Evolutionary conservation across 2,329 filamentous ascomycete species (phyloP), one percentile per base, ranked within the genome.

Genomic region (Didymella arachidicola): DNA sequence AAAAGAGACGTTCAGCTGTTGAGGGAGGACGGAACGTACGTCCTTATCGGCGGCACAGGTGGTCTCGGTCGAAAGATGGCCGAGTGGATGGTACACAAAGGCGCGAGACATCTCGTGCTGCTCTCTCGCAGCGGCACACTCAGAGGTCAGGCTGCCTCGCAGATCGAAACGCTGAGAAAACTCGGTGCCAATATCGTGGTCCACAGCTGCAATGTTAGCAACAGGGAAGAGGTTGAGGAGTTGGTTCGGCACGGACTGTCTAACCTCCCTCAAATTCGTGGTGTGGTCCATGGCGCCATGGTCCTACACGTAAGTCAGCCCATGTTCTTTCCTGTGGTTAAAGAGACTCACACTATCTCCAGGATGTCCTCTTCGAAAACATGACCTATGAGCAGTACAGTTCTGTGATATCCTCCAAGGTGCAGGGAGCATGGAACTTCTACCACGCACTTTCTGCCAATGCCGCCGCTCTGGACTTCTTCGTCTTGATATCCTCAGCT

Each of bases 401-500:
- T 1, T 38, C 52, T 11, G 67, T 65, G 36, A 60, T 66, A 19
- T 42, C 60, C 4, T 59, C 61, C 26, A 70, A 70, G 34, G 43
- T 61, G 6, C 19, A 58, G 2, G 61, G 59, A 10, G 44, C 63
- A 1, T 60, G 57, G 54, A 66, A 65, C 47, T 34, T 67, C 19
- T 55, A 67, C 58, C 11, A 45, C 6, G 30, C 44, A 3, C 51
- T 67, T 2, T 46, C 60, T 2, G 39, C 44, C 18, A 19, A 10
- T 4, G 10, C 16, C n/a, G 30, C 22, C 7, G n/a, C n/a, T 2
- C 27, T 52, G n/a, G 49, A 52, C 39, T 52, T 57, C 42, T 29
- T 57, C 30, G 14, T 79, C 43, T 48, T 75, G n/a, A 70, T 75
- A 44, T 78, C 75, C 1, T 78, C 74, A 0, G 59, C 69, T 4